These are phyloP conservation scores for Inga laurina DNA, from an alignment of 306 rosid genomes.

Conservation along the genomic window DNA sequence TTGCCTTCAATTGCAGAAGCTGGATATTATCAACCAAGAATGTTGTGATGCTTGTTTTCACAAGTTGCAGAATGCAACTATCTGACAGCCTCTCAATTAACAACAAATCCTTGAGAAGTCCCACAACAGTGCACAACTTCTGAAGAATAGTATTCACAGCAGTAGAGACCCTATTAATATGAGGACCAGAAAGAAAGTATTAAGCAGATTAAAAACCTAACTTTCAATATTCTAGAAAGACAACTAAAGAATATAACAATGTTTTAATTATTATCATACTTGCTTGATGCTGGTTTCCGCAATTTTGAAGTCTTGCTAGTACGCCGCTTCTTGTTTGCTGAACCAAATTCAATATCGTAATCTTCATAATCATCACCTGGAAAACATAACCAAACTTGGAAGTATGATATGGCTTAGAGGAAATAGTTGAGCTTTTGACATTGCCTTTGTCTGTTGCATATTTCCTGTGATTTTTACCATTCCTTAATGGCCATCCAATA, in stretches of 20 bases:
- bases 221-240: conserved; percentile 4
- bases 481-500: conserved; percentile 15
- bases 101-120: conserved; percentile 87
- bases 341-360: conserved; percentile 70
- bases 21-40: conserved; percentile 95
- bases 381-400: conserved; percentile 21
- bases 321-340: conserved; percentile 88
- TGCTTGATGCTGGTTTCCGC: conserved; percentile 72
- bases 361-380: conserved; percentile 84
- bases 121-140: conserved; percentile 93
- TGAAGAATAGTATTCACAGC: conserved; percentile 87
- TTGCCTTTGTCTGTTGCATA: background rate
- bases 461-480: conserved; percentile 11
- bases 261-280: conserved; percentile 48
- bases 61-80: conserved; percentile 89
- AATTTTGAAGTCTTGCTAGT: conserved; percentile 60
- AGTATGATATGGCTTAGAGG: conserved; percentile 25
- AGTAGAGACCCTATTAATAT: conserved; percentile 71
- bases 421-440: conserved; percentile 11
- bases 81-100: conserved; percentile 91
- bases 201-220: conserved; percentile 29
- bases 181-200: conserved; percentile 22
- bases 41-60: conserved; percentile 89
- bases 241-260: conserved; percentile 21
- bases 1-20: conserved; percentile 95